phyloP scores from a whole-genome alignment of 2,329 filamentous ascomycete species.

The Aspergillus oerlinghausenensis region DNA sequence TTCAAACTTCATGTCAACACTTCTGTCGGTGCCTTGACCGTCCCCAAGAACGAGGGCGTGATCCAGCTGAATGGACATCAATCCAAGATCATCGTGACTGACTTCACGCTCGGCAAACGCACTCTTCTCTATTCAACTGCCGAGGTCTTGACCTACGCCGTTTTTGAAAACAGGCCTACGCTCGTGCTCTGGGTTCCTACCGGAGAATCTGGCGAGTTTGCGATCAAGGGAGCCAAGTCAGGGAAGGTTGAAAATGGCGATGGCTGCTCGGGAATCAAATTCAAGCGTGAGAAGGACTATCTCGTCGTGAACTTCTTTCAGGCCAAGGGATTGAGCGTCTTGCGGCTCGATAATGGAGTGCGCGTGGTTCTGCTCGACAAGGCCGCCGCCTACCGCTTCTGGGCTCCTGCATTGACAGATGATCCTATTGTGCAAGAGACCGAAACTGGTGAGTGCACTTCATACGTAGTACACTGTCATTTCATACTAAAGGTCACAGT shows the following conservation, averaged over 20 bases:
- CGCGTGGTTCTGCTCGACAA: conserved; percentile 52
- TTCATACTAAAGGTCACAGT: conserved; percentile 29
- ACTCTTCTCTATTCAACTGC: conserved; percentile 53
- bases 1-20: conserved; percentile 56
- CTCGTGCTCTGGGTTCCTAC: conserved; percentile 52
- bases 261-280: conserved; percentile 40
- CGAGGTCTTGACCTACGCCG: conserved; percentile 50
- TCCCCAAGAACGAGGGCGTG: conserved; percentile 48
- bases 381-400: conserved; percentile 53
- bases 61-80: conserved; percentile 58
- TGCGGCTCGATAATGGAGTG: conserved; percentile 46
- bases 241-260: conserved; percentile 38
- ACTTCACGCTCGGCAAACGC: conserved; percentile 52
- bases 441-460: conserved; percentile 38
- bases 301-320: conserved; percentile 49
- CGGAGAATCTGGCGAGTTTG: conserved; percentile 53
- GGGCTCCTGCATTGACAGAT: conserved; percentile 48
- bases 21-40: conserved; percentile 49
- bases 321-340: conserved; percentile 43
- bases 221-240: conserved; percentile 38
- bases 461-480: background rate
- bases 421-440: conserved; percentile 45
- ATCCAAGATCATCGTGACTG: conserved; percentile 58
- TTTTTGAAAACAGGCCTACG: conserved; percentile 44
- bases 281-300: conserved; percentile 37